These are phyloP conservation scores for Vicia faba DNA, from an alignment of 306 rosid genomes.

Conservation along the genomic window DNA sequence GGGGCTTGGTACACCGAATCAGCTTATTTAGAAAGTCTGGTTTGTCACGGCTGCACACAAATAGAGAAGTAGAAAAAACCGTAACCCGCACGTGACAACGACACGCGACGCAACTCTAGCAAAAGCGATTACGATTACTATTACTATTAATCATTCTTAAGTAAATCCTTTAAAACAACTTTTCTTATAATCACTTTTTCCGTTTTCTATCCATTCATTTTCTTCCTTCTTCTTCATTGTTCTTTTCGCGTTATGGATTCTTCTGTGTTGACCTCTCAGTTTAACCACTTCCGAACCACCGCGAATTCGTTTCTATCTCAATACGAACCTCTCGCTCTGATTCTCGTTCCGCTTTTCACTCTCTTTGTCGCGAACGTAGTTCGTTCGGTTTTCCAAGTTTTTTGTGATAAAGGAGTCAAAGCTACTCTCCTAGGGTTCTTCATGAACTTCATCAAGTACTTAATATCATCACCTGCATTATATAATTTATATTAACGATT, in stretches of 20 bases:
- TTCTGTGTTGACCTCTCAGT: slow-evolving; percentile 6
- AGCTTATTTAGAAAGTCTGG: background rate
- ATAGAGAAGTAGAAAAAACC: background rate
- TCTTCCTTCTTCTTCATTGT: background rate
- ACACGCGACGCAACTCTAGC: too few relatives aligned
- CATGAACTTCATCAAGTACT: slow-evolving; percentile 45
- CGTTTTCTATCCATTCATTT: background rate
- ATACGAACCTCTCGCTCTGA: slow-evolving; percentile 45
- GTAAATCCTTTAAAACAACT: too few relatives aligned
- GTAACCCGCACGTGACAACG: background rate
- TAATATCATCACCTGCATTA: background rate
- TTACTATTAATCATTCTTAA: too few relatives aligned
- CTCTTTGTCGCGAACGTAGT: slow-evolving; percentile 36
- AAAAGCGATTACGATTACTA: too few relatives aligned
- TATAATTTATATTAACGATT: background rate
- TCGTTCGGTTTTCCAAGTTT: slow-evolving; percentile 29
- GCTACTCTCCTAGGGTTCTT: slow-evolving; percentile 45
- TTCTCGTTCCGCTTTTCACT: slow-evolving; percentile 43
- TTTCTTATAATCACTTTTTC: background rate
- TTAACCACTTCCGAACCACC: slow-evolving; percentile 36
- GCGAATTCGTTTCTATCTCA: slow-evolving; percentile 47
- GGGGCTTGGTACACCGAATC: too few relatives aligned
- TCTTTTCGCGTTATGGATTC: slow-evolving; percentile 33
- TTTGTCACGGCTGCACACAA: background rate
- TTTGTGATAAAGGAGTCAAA: slow-evolving; percentile 43